phyloP scores from a whole-genome alignment of 148 eudicot species.

The Nyssa sinensis region DNA sequence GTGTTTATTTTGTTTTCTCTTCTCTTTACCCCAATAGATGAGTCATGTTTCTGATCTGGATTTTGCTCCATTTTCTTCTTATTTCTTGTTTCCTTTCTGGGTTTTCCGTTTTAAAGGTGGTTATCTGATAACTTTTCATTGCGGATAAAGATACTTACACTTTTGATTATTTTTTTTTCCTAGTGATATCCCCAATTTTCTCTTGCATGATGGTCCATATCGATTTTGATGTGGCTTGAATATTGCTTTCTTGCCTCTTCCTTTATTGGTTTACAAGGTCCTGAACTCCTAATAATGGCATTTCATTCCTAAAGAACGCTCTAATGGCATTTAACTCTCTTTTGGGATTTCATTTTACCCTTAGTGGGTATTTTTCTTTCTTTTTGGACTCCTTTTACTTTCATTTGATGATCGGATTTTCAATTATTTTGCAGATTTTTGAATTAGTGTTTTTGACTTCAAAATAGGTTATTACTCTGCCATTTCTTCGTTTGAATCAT shows the following conservation, averaged over 20 bases:
- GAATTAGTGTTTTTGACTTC: neutral
- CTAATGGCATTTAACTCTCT: neutral
- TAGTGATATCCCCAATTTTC: neutral
- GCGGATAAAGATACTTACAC: neutral
- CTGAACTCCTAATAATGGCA: neutral
- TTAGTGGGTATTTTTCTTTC: neutral
- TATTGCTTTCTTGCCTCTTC: neutral
- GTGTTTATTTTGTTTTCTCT: neutral
- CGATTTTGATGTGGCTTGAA: conserved; percentile 2
- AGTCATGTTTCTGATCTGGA: neutral
- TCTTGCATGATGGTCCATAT: neutral
- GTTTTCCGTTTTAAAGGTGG: neutral
- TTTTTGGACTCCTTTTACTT: neutral
- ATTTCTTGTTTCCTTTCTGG: neutral
- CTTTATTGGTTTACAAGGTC: neutral
- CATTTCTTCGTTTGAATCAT: neutral
- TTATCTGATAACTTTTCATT: neutral
- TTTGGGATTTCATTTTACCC: neutral
- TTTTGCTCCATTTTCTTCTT: neutral
- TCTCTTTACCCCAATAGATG: neutral
- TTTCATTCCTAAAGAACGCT: neutral
- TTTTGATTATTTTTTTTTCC: neutral
- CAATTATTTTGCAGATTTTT: neutral
- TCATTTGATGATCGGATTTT: neutral
- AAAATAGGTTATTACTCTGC: neutral